These are phyloP conservation scores for Pisolithus sp. DNA, from an alignment of 768 basidiomycete genomes.

Conservation along the genomic window DNA sequence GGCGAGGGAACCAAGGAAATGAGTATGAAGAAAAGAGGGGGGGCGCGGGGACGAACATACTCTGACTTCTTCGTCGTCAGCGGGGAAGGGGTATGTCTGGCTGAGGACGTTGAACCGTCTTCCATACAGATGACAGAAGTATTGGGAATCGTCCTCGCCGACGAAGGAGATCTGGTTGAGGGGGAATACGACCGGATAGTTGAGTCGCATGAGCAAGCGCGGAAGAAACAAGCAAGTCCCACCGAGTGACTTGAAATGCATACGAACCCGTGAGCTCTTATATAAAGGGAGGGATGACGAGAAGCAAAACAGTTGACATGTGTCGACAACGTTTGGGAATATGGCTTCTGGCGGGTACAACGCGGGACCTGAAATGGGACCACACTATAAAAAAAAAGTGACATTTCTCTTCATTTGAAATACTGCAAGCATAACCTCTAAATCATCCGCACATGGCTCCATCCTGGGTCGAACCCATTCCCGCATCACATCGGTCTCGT, in stretches of 20 bases:
- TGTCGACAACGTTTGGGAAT: constrained; percentile 13
- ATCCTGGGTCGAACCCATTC: background rate
- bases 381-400: background rate
- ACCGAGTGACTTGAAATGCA: constrained; percentile 9
- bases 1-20: background rate
- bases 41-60: constrained; percentile 26
- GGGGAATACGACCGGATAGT: constrained; percentile 28
- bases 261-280: constrained; percentile 12
- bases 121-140: constrained; percentile 48
- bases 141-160: constrained; percentile 42
- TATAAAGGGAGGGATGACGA: constrained; percentile 26
- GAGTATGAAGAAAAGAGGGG: background rate
- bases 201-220: constrained; percentile 21
- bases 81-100: constrained; percentile 54
- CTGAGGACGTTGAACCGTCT: constrained; percentile 53
- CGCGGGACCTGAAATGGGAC: constrained; percentile 26
- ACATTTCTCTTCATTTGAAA: constrained; percentile 23
- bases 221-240: constrained; percentile 13
- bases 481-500: constrained; percentile 12
- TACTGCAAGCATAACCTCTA: constrained; percentile 22
- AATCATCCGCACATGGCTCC: constrained; percentile 1
- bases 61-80: constrained; percentile 59
- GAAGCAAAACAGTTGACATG: constrained; percentile 20
- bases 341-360: constrained; percentile 22
- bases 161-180: constrained; percentile 32